Conservation (phyloP, 129 eudicot genomes). For the Helichrysum umbraculigerum region DNA sequence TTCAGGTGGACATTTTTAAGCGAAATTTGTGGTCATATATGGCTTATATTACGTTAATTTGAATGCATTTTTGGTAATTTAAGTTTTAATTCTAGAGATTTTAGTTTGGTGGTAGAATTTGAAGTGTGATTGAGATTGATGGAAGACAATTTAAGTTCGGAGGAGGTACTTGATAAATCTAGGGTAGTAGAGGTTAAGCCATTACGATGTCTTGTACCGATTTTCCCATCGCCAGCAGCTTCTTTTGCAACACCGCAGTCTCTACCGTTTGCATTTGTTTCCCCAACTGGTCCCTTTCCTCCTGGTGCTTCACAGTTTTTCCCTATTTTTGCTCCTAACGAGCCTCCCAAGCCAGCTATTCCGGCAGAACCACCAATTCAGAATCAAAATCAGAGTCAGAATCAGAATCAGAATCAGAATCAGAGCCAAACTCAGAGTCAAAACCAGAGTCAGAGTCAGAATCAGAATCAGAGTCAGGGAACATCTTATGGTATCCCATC, state of each 20-base stretch:
- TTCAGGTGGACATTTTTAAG: conserved; percentile 29
- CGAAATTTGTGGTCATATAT: conserved; percentile 1
- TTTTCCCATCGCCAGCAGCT: conserved; percentile 40
- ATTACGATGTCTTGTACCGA: conserved; percentile 47
- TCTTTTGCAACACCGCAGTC: conserved; percentile 39
- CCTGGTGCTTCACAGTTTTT: conserved; percentile 52
- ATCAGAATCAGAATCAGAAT: neutral
- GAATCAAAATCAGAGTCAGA: neutral
- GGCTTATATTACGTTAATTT: neutral
- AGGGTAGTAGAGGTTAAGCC: conserved; percentile 57
- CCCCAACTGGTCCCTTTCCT: conserved; percentile 56
- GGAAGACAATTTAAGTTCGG: conserved; percentile 35
- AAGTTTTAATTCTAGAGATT: conserved; percentile 13
- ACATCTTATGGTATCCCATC: conserved; percentile 32
- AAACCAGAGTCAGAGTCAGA: neutral
- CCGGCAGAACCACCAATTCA: neutral
- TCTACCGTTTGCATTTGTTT: conserved; percentile 45
- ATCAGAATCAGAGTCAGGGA: conserved; percentile 4
- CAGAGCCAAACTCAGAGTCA: neutral
- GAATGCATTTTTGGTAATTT: neutral
- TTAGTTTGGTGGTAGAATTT: conserved; percentile 5
- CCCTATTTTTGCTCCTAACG: conserved; percentile 44
- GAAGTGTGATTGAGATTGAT: conserved; percentile 32
- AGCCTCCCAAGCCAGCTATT: conserved; percentile 14
- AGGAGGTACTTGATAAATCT: conserved; percentile 44